Conservation (phyloP, 495 filamentous ascomycete genomes). For the Penicillium goetzii region DNA sequence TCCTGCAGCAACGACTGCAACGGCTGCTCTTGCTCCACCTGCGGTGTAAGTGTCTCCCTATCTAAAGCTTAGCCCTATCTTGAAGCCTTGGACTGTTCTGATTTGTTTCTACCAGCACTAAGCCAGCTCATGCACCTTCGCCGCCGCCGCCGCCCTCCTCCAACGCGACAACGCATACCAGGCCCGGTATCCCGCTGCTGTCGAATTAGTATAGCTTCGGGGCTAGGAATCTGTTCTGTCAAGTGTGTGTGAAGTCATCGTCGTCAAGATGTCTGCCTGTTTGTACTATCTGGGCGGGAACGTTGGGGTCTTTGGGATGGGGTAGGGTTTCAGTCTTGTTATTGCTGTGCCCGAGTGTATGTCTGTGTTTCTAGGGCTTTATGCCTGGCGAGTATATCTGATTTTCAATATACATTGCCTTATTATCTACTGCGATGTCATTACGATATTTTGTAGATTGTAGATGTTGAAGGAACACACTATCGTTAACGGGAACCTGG, state of each 20-base stretch:
- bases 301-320: slow-evolving; percentile 26
- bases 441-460: background rate
- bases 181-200: slow-evolving; percentile 33
- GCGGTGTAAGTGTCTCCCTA: slow-evolving; percentile 36
- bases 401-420: slow-evolving; percentile 3
- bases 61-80: background rate
- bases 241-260: slow-evolving; percentile 11
- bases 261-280: slow-evolving; percentile 18
- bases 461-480: background rate
- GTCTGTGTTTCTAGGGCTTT: slow-evolving; percentile 20
- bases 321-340: slow-evolving; percentile 13
- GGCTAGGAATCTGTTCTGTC: slow-evolving; percentile 3
- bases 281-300: slow-evolving; percentile 7
- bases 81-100: slow-evolving; percentile 17
- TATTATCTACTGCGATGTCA: background rate
- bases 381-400: slow-evolving; percentile 18
- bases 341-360: slow-evolving; percentile 22
- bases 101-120: slow-evolving; percentile 33
- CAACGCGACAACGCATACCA: slow-evolving; percentile 31
- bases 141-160: slow-evolving; percentile 31
- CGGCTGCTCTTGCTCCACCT: slow-evolving; percentile 47
- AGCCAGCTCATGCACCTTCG: slow-evolving; percentile 27
- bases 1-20: slow-evolving; percentile 50
- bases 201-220: slow-evolving; percentile 23
- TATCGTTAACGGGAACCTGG: background rate